Conservation (phyloP, 2,329 filamentous ascomycete genomes). For the Hypoxylon sp. region DNA sequence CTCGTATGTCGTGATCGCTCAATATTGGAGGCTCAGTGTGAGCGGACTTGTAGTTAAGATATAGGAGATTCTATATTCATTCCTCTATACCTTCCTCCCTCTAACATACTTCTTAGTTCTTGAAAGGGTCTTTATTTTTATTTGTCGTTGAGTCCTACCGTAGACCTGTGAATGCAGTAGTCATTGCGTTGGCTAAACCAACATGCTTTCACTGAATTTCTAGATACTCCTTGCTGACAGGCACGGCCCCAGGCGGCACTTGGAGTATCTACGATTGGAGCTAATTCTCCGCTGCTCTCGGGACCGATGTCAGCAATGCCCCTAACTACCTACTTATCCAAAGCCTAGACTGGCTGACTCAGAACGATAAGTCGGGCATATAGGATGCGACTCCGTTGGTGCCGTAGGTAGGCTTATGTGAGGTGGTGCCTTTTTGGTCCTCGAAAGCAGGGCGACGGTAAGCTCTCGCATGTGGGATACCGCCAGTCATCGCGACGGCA, state of each 20-base stretch:
- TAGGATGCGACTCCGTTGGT: slow-evolving; percentile 22
- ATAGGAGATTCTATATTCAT: not conserved
- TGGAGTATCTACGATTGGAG: not conserved
- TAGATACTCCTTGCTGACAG: not conserved
- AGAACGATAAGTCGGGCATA: slow-evolving; percentile 32
- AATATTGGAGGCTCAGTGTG: slow-evolving; percentile 8
- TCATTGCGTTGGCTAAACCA: slow-evolving; percentile 1
- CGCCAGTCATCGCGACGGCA: slow-evolving; percentile 7
- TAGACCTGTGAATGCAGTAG: not conserved
- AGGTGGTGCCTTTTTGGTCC: slow-evolving; percentile 11
- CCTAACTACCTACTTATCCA: too few species aligned
- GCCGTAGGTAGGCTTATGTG: slow-evolving; percentile 29
- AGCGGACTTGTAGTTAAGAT: slow-evolving; percentile 6
- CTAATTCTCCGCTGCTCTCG: slow-evolving; percentile 7
- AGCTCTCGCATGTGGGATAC: slow-evolving; percentile 13
- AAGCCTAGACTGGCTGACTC: slow-evolving; percentile 21
- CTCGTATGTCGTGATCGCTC: slow-evolving; percentile 30
- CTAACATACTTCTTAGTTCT: not conserved
- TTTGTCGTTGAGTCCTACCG: not conserved
- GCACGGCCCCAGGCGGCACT: not conserved
- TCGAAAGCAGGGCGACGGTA: not conserved
- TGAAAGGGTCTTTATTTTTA: not conserved
- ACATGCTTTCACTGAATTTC: not conserved
- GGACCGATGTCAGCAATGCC: slow-evolving; percentile 26
- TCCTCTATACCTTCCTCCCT: not conserved